A percentile compares a stretch with the other conserved stretches of the same genome.
Conservation (phyloP, 805 yeast species). For the Yamadazyma ubonensis region DNA sequence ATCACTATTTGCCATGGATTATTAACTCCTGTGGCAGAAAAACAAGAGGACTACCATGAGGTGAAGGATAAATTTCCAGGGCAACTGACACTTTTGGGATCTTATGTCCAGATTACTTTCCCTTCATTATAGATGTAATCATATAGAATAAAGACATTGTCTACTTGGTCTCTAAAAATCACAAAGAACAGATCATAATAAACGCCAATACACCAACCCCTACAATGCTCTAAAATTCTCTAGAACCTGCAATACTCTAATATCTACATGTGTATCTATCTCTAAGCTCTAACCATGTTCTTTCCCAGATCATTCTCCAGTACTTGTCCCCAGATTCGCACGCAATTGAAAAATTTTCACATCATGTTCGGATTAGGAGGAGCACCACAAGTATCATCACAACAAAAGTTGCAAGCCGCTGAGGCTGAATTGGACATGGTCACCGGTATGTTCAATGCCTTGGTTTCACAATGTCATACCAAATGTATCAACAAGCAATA, state of each 20-base stretch:
- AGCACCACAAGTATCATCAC: conserved; percentile 69
- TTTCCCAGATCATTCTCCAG: neutral
- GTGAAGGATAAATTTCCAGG: conserved; percentile 20
- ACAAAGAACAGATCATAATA: too few species aligned
- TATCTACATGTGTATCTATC: too few species aligned
- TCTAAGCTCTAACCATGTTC: too few species aligned
- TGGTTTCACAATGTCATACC: conserved; percentile 83
- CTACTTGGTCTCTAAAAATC: too few species aligned
- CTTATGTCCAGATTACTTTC: conserved; percentile 34
- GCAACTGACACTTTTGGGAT: conserved; percentile 32
- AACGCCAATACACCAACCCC: too few species aligned
- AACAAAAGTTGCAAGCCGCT: conserved; percentile 83
- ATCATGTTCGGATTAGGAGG: conserved; percentile 77
- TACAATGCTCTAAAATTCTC: too few species aligned
- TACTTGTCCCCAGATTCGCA: conserved; percentile 1
- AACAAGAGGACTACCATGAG: conserved; percentile 23
- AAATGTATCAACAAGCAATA: conserved; percentile 76
- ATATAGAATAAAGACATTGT: too few species aligned
- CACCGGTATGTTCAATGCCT: conserved; percentile 93
- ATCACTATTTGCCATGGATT: conserved; percentile 40
- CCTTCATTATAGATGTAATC: conserved; percentile 23
- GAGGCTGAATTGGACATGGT: conserved; percentile 97
- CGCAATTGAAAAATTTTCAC: conserved; percentile 11
- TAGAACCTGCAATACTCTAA: too few species aligned
- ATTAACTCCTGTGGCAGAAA: conserved; percentile 31